These are phyloP conservation scores for Metschnikowia orientalis DNA, from an alignment of 805 yeast species.

Conservation along the genomic window DNA sequence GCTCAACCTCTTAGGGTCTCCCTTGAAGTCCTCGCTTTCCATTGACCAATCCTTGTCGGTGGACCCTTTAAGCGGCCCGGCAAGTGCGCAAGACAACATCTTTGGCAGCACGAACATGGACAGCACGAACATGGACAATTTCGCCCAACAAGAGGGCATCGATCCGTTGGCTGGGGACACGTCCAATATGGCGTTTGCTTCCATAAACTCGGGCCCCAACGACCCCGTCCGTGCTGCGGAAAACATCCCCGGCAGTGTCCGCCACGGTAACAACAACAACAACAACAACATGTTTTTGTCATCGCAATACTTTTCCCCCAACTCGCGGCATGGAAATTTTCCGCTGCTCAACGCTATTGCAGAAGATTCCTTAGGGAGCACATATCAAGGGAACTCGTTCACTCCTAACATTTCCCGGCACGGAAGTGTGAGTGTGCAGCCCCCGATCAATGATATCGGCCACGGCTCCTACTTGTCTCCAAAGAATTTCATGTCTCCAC, in stretches of 20 bases:
- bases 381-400: constrained; percentile 19
- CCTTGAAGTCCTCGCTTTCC: constrained; percentile 11
- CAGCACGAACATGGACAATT: constrained; percentile 8
- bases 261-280: too few relatives aligned
- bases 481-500: constrained; percentile 32
- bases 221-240: too few relatives aligned
- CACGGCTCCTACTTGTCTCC: constrained; percentile 37
- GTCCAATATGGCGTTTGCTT: too few relatives aligned
- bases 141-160: not conserved
- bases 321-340: constrained; percentile 23
- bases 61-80: constrained; percentile 1
- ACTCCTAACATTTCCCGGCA: constrained; percentile 31
- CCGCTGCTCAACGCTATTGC: constrained; percentile 31
- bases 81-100: too few relatives aligned
- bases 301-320: constrained; percentile 41
- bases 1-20: constrained; percentile 18
- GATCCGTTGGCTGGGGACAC: too few relatives aligned
- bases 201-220: too few relatives aligned
- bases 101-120: too few relatives aligned
- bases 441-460: constrained; percentile 14
- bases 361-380: constrained; percentile 21
- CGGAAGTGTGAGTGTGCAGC: constrained; percentile 30
- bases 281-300: constrained; percentile 24
- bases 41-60: constrained; percentile 8
- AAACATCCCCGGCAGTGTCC: too few relatives aligned